Base-by-base conservation (phyloP, 805 yeast species). In the Priceomyces carsonii region DNA sequence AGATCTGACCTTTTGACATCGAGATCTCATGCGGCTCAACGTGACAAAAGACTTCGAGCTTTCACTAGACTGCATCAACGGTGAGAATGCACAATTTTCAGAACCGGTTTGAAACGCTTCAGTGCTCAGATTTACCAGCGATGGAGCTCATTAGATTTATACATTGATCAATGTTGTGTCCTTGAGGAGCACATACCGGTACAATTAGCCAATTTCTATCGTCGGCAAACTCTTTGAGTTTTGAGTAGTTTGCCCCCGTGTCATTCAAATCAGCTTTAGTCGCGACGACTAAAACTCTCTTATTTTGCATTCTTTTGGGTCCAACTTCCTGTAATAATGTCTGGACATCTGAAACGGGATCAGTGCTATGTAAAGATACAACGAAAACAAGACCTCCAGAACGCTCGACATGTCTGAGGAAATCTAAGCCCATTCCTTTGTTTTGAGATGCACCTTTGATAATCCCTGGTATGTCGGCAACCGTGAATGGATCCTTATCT, bases 391-490 rank as follows among this genome's bases (percentile, higher is more conserved):
- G 61, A 0, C 96, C 96, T 10, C 84, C 83, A 4, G 96, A 85
- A 44, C 99, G 73, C 59, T 93, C 98, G 30, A 93, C 79, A 57
- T 93, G 99, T 36, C 96, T 73, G 44, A 93, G 63, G 58, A 93
- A 93, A 43, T 89, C 96, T 32, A 88, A 69, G 0, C 99, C 99
- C 85, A 93, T 82, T 1, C 99, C 99, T 55, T 75, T 82, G 53
- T 90, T 85, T 31, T 79, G 65, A 6, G 80, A 74, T 0, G 99
- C 98, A 5, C 95, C 97, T 57, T 80, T 74, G 40, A 93, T 85
- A 29, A 93, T 84, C 5, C 99, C 99, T 0, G 99, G 99, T 39
- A 93, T 93, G 64, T 93, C 99, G 1, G 98, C 98, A 1, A 93
- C 97, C 0, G 96, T 86, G 56, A 91, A 90, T 4, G 84, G 74